Evolutionary conservation across 495 filamentous ascomycete species (phyloP).

Genomic region (Penicillium flavigenum): DNA sequence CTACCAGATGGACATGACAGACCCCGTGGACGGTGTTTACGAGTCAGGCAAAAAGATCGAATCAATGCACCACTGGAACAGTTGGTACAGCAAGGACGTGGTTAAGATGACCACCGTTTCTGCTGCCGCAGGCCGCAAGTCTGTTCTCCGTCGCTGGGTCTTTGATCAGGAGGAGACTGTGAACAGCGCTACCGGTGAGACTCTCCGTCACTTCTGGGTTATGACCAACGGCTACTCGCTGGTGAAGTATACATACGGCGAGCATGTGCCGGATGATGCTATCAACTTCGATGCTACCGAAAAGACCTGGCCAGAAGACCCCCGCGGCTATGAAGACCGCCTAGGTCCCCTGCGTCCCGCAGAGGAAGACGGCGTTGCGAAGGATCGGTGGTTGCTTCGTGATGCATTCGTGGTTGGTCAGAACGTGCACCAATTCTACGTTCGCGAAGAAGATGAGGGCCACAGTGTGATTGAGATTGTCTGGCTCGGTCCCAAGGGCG

Average conservation of each 20-base stretch:
- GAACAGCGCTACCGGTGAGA: constrained; percentile 40
- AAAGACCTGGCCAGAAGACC: constrained; percentile 59
- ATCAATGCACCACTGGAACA: constrained; percentile 67
- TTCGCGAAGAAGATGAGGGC: constrained; percentile 46
- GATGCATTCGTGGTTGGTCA: constrained; percentile 46
- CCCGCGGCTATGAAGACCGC: constrained; percentile 49
- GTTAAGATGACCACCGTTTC: constrained; percentile 58
- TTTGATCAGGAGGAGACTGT: constrained; percentile 54
- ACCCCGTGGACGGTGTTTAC: constrained; percentile 61
- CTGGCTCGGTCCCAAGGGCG: constrained; percentile 49
- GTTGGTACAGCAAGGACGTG: constrained; percentile 52
- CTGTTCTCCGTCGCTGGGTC: constrained; percentile 59
- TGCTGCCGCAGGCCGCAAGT: constrained; percentile 58
- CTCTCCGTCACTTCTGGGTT: constrained; percentile 50
- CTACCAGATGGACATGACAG: constrained; percentile 62
- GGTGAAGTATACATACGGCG: constrained; percentile 52
- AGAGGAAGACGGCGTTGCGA: constrained; percentile 43
- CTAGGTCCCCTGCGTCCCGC: constrained; percentile 52
- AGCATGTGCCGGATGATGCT: constrained; percentile 42
- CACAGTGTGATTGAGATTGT: constrained; percentile 52
- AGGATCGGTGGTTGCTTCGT: constrained; percentile 47
- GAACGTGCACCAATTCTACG: constrained; percentile 51
- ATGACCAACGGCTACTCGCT: constrained; percentile 64
- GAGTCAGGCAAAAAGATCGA: constrained; percentile 58
- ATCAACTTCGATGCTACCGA: constrained; percentile 58